phyloP scores from a whole-genome alignment of 345 rosid genomes.

The Schrenkiella parvula region DNA sequence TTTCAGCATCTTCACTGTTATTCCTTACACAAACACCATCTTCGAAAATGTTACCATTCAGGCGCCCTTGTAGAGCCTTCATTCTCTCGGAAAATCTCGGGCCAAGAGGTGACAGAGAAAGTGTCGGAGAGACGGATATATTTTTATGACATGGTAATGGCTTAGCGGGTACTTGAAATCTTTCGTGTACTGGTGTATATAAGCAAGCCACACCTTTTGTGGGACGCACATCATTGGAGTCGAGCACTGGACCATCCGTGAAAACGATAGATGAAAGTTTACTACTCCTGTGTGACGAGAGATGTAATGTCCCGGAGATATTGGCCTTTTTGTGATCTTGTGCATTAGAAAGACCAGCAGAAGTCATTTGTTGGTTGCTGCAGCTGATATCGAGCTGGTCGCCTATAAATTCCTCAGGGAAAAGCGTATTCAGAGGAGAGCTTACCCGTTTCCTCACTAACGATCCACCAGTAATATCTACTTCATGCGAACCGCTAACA shows the following conservation, averaged over 20 bases:
- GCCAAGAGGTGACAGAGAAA: slow-evolving; percentile 80
- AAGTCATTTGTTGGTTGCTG: slow-evolving; percentile 34
- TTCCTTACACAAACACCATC: slow-evolving; percentile 28
- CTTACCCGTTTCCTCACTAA: slow-evolving; percentile 62
- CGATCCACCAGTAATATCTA: slow-evolving; percentile 44
- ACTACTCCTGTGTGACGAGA: slow-evolving; percentile 25
- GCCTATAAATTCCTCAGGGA: slow-evolving; percentile 45
- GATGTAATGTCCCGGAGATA: slow-evolving; percentile 36
- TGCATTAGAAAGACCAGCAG: slow-evolving; percentile 24
- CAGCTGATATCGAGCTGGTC: slow-evolving; percentile 48
- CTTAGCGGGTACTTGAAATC: slow-evolving; percentile 33
- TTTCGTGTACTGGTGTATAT: slow-evolving; percentile 32
- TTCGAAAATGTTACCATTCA: slow-evolving; percentile 28
- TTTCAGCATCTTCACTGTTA: slow-evolving; percentile 36
- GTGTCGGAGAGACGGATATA: slow-evolving; percentile 51
- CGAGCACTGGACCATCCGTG: slow-evolving; percentile 72
- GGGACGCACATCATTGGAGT: slow-evolving; percentile 21
- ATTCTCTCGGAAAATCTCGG: slow-evolving; percentile 59
- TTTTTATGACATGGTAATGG: slow-evolving; percentile 31
- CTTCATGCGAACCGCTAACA: slow-evolving; percentile 26
- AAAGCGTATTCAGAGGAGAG: slow-evolving; percentile 59
- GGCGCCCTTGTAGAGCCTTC: slow-evolving; percentile 31
- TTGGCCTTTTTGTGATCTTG: slow-evolving; percentile 72
- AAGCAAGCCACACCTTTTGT: slow-evolving; percentile 17
- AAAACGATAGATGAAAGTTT: slow-evolving; percentile 37